These are phyloP conservation scores for Filobasidium wieringae DNA, from an alignment of 768 basidiomycete species.

Conservation along the genomic window DNA sequence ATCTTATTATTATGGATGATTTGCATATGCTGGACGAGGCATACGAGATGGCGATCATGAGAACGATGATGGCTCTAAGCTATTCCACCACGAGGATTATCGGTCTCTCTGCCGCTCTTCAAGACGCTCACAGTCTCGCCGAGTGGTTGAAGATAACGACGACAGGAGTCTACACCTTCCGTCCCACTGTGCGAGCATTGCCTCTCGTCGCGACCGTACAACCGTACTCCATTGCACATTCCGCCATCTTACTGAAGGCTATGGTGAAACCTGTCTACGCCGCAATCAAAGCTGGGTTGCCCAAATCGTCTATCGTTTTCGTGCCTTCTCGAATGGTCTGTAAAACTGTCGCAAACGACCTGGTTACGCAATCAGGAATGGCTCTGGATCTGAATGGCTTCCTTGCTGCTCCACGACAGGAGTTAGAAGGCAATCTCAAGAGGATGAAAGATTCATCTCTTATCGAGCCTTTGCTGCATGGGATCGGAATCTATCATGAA, in stretches of 20 bases:
- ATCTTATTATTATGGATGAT: conserved; percentile 68
- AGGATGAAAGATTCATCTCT: conserved; percentile 55
- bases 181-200: conserved; percentile 70
- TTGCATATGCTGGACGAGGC: conserved; percentile 66
- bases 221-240: conserved; percentile 75
- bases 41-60: conserved; percentile 73
- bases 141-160: conserved; percentile 67
- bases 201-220: conserved; percentile 56
- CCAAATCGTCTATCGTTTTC: conserved; percentile 58
- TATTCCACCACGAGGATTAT: conserved; percentile 58
- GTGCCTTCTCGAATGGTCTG: conserved; percentile 77
- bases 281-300: conserved; percentile 47
- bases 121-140: conserved; percentile 68
- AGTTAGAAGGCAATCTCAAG: conserved; percentile 51
- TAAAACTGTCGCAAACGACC: conserved; percentile 58
- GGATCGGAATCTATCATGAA: conserved; percentile 77
- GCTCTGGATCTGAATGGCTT: conserved; percentile 48
- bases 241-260: conserved; percentile 71
- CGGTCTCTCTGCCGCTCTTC: conserved; percentile 64
- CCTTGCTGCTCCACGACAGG: conserved; percentile 42
- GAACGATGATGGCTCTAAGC: conserved; percentile 52
- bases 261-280: conserved; percentile 84
- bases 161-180: conserved; percentile 59
- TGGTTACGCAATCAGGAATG: conserved; percentile 76
- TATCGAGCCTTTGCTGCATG: conserved; percentile 63